phyloP scores from a whole-genome alignment of 495 filamentous ascomycete species.

The Xylaria palmicola region DNA sequence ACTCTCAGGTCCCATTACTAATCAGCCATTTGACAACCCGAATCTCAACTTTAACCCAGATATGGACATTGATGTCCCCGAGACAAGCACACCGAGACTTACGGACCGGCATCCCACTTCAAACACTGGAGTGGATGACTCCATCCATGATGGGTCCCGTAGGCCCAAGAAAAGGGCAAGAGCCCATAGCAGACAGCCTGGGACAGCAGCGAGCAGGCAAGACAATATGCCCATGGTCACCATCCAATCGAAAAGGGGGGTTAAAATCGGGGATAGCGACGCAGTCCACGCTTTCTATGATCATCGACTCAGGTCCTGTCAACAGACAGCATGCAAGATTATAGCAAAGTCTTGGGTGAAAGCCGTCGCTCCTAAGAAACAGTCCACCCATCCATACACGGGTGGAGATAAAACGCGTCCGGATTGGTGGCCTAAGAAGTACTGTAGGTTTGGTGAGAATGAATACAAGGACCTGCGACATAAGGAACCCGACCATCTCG shows the following conservation, averaged over 20 bases:
- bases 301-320: conserved; percentile 62
- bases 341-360: conserved; percentile 82
- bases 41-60: background rate
- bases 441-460: conserved; percentile 27
- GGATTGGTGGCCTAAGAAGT: conserved; percentile 76
- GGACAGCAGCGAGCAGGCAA: conserved; percentile 26
- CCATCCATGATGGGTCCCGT: conserved; percentile 18
- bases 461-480: conserved; percentile 52
- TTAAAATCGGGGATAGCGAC: conserved; percentile 58
- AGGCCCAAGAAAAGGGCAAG: conserved; percentile 38
- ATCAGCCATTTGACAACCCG: background rate
- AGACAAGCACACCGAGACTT: background rate
- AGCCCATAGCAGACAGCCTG: conserved; percentile 26
- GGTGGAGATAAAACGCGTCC: conserved; percentile 65
- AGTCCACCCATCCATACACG: conserved; percentile 80
- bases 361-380: conserved; percentile 81
- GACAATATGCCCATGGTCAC: background rate
- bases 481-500: conserved; percentile 82
- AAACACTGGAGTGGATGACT: background rate
- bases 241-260: conserved; percentile 24
- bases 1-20: background rate
- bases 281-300: conserved; percentile 64
- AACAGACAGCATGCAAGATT: conserved; percentile 71
- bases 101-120: background rate
- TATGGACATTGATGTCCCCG: background rate